phyloP scores from a whole-genome alignment of 805 yeast species.

The Kregervanrija pseudodelftensis region DNA sequence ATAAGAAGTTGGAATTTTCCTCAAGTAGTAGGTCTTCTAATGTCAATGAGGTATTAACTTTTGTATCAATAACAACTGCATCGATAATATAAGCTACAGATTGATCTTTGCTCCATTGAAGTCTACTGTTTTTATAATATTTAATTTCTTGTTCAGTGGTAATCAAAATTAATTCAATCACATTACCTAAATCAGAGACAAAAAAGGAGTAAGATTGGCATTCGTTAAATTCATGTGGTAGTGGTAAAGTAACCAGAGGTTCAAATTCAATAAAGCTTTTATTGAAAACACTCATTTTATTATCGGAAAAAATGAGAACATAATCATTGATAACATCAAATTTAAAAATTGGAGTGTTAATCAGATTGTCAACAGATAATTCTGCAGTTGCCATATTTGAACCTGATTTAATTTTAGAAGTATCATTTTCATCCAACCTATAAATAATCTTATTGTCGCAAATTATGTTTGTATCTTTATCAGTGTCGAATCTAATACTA shows the following conservation, averaged over 20 bases:
- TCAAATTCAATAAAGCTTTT: conserved; percentile 6
- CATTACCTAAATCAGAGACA: conserved; percentile 4
- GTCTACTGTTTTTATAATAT: conserved; percentile 17
- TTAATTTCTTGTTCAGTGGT: conserved; percentile 11
- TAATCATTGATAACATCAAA: conserved; percentile 2
- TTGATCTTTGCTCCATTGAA: conserved; percentile 39
- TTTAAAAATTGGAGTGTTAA: not conserved
- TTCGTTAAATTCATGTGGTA: conserved; percentile 15
- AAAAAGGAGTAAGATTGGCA: conserved; percentile 10
- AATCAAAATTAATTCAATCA: conserved; percentile 9
- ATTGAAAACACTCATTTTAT: conserved; percentile 15
- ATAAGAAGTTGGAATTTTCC: conserved; percentile 19
- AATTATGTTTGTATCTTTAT: conserved; percentile 3
- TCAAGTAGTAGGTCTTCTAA: conserved; percentile 27
- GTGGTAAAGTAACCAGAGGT: conserved; percentile 1
- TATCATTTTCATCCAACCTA: conserved; percentile 3
- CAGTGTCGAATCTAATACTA: not conserved
- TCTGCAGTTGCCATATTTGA: conserved; percentile 2
- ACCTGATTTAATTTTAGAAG: not conserved
- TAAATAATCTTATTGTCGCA: conserved; percentile 6
- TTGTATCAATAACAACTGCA: conserved; percentile 24
- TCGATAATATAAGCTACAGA: conserved; percentile 32
- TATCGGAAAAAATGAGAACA: conserved; percentile 4
- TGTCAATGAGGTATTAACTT: conserved; percentile 13
- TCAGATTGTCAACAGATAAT: conserved; percentile 4